Evolutionary conservation across 225 moss, liverwort and hornwort genomes (phyloP), one percentile per base, ranked within the genome.

Genomic region (Pseudisothecium myosuroides): DNA sequence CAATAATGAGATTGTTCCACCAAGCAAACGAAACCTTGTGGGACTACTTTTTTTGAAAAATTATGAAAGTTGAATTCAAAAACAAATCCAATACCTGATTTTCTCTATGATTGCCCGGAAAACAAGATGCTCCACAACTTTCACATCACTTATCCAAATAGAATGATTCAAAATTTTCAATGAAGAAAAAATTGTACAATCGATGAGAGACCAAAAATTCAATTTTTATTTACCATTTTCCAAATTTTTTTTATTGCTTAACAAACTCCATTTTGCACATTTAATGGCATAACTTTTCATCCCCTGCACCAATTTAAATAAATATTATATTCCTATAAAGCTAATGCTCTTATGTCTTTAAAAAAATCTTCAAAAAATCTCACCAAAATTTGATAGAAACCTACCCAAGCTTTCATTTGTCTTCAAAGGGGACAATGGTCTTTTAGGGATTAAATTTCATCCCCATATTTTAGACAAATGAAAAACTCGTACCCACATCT

Each of bases 401-500:
- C 17, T 45, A 47, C 11, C 4, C 0, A 4, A 73, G 15, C 29
- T 11, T 47, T 71, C 26, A 71, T 71, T 41, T 71, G 41, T 71
- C 9, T 8, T 2, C 0, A 0, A 15, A 71, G 3, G 15, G 1
- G 15, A 71, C 26, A 15, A 43, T 15, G 10, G 4, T 10, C 17
- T 6, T 73, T 43, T 17, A 43, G 8, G 16, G 13, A 2, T 47
- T 18, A 49, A 47, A 2, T 47, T 74, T 49, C 31, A 71, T 4
- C 7, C 7, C 4, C 31, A 1, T 4, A 47, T 31, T 47, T 18
- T 18, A 0, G 0, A 47, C 31, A 74, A 74, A 47, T 74, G 29
- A 19, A 1, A 45, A 73, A 17, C 10, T 29, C 17, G 3, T 28
- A 28, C 6, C 2, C 6, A 10, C 6, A 31, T 74, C 4, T 0